Conservation (phyloP, 257 asterid species). For the Parsonsia alboflavescens region DNA sequence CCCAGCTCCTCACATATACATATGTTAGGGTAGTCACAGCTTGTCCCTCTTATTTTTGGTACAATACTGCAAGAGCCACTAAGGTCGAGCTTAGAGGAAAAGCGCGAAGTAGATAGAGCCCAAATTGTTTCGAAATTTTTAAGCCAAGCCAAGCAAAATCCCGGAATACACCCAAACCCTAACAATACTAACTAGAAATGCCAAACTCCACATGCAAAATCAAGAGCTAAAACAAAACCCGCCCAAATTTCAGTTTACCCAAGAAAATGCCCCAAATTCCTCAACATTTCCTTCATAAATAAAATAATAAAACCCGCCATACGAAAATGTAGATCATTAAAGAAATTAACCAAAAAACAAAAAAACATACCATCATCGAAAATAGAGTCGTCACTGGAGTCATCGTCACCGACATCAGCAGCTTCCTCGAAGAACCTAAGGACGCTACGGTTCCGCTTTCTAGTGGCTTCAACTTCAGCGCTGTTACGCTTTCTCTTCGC, state of each 20-base stretch:
- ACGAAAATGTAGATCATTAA: neutral
- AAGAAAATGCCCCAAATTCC: constrained; percentile 12
- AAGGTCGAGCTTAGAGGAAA: neutral
- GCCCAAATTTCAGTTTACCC: neutral
- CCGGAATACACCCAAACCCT: neutral
- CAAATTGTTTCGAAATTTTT: neutral
- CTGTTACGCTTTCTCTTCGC: constrained; percentile 54
- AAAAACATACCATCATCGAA: constrained; percentile 26
- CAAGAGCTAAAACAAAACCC: neutral
- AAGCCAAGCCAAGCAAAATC: neutral
- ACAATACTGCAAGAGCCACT: neutral
- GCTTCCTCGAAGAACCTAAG: constrained; percentile 63
- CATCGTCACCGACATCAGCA: constrained; percentile 58
- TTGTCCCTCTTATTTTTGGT: neutral
- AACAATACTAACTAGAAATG: constrained; percentile 1
- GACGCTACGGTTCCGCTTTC: constrained; percentile 51
- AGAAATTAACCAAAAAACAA: neutral
- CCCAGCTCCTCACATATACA: neutral
- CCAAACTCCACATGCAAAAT: constrained; percentile 6
- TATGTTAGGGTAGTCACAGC: neutral
- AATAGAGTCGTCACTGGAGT: constrained; percentile 45
- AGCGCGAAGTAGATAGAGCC: neutral
- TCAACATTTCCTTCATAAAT: neutral
- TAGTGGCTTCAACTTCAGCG: constrained; percentile 34
- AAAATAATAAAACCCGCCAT: constrained; percentile 3